Percentiles rank a stretch among this genome's conserved stretches.
Evolutionary conservation across 2,329 filamentous ascomycete species (phyloP).

Genomic region (Venturia asperata): DNA sequence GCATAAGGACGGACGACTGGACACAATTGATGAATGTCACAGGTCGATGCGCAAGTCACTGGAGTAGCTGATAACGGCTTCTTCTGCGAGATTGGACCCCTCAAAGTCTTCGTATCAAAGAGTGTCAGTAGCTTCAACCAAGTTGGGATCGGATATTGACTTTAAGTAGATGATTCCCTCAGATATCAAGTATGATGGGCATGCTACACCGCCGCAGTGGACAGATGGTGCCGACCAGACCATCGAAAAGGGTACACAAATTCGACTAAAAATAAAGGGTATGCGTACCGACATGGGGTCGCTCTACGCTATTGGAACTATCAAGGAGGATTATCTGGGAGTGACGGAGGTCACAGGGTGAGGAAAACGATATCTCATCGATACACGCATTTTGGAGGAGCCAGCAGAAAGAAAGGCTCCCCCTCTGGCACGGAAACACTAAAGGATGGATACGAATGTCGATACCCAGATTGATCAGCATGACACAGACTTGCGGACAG

Average conservation of each 20-base stretch:
- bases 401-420: not conserved
- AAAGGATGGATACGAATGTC: not conserved
- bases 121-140: constrained; percentile 53
- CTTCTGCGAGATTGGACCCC: constrained; percentile 73
- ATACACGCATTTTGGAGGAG: not conserved
- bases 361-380: not conserved
- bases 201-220: constrained; percentile 92
- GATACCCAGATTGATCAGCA: not conserved
- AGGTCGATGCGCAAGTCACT: constrained; percentile 91
- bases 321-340: constrained; percentile 63
- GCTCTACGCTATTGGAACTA: constrained; percentile 96
- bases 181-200: constrained; percentile 90
- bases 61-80: constrained; percentile 90
- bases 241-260: constrained; percentile 87
- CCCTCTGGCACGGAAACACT: not conserved
- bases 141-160: constrained; percentile 26
- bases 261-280: constrained; percentile 91
- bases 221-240: constrained; percentile 91
- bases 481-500: not conserved
- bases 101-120: constrained; percentile 72
- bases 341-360: constrained; percentile 3
- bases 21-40: constrained; percentile 24
- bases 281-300: constrained; percentile 86
- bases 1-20: not conserved
- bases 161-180: constrained; percentile 69